These are phyloP conservation scores for Diphasiastrum complanatum DNA, from an alignment of 83 land plant species.

Conservation along the genomic window DNA sequence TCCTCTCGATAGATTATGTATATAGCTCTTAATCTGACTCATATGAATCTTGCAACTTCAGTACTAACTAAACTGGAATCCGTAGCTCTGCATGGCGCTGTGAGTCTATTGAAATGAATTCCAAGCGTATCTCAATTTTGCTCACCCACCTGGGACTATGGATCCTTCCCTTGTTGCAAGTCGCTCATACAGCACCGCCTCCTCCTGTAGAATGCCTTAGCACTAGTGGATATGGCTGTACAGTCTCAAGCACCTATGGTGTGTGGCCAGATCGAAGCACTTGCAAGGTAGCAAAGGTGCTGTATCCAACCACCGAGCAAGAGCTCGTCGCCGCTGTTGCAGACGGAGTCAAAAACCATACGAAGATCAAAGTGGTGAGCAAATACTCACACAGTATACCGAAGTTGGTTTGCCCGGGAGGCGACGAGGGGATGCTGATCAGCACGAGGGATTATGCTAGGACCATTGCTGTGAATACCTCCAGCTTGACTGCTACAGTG, in stretches of 20 bases:
- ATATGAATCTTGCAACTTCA: no score
- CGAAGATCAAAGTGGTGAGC: constrained; percentile 56
- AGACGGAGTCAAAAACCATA: constrained; percentile 23
- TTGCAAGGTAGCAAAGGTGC: constrained; percentile 42
- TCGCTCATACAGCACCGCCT: no score
- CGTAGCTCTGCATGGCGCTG: no score
- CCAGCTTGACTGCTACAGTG: constrained; percentile 33
- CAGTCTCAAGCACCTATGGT: constrained; percentile 7
- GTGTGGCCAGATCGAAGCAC: constrained; percentile 46
- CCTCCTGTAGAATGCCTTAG: constrained; percentile 14
- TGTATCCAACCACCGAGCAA: constrained; percentile 47
- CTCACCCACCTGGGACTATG: no score
- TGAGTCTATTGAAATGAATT: no score
- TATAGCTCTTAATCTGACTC: no score
- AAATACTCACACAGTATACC: constrained; percentile 58
- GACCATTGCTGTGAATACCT: constrained; percentile 20
- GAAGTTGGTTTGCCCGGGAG: constrained; percentile 60
- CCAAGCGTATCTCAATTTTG: no score
- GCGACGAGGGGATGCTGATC: constrained; percentile 40
- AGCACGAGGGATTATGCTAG: constrained; percentile 41
- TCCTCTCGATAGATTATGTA: no score
- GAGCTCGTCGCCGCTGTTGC: constrained; percentile 53
- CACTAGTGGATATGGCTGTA: background rate
- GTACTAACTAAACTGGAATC: no score
- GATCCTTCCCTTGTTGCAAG: no score